A percentile compares a stretch with the other conserved stretches of the same genome.
Conservation (phyloP, 2,329 filamentous ascomycete genomes). For the Escovopsis weberi region DNA sequence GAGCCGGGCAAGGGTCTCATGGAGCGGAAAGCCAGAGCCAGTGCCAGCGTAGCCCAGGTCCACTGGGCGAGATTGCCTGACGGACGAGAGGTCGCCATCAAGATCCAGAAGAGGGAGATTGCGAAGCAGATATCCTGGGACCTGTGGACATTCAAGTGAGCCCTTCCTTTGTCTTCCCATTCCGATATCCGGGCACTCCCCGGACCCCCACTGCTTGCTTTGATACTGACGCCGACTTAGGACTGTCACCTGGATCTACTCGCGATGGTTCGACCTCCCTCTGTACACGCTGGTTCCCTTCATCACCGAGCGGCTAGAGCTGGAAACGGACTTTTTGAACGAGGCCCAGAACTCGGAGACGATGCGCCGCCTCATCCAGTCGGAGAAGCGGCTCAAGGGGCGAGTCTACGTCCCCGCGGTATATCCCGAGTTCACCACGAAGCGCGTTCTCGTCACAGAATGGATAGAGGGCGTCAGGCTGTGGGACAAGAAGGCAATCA, state of each 20-base stretch:
- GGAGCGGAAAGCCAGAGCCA: slow-evolving; percentile 49
- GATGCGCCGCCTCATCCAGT: slow-evolving; percentile 64
- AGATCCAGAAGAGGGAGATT: slow-evolving; percentile 94
- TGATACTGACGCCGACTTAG: slow-evolving; percentile 21
- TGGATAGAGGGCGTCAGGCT: slow-evolving; percentile 93
- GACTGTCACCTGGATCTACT: slow-evolving; percentile 69
- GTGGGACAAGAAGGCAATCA: slow-evolving; percentile 81
- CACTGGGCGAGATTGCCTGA: slow-evolving; percentile 83
- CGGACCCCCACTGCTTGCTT: too few species aligned
- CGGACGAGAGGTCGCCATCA: slow-evolving; percentile 84
- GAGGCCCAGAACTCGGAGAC: slow-evolving; percentile 78
- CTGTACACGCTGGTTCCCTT: slow-evolving; percentile 84
- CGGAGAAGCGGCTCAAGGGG: slow-evolving; percentile 60
- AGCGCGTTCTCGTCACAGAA: slow-evolving; percentile 80
- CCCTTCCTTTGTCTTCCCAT: slow-evolving; percentile 1
- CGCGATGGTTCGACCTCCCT: slow-evolving; percentile 82
- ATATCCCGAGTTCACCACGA: slow-evolving; percentile 69
- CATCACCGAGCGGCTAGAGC: slow-evolving; percentile 76
- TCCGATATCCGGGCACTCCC: too few species aligned
- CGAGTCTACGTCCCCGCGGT: slow-evolving; percentile 81
- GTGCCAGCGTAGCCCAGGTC: slow-evolving; percentile 89
- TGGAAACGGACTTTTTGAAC: slow-evolving; percentile 90
- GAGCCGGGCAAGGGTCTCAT: slow-evolving; percentile 52
- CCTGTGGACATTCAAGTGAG: slow-evolving; percentile 82
- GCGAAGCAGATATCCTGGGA: slow-evolving; percentile 85